phyloP scores from a whole-genome alignment of 179 eudicot genomes.

The Heliamphora pulchella region DNA sequence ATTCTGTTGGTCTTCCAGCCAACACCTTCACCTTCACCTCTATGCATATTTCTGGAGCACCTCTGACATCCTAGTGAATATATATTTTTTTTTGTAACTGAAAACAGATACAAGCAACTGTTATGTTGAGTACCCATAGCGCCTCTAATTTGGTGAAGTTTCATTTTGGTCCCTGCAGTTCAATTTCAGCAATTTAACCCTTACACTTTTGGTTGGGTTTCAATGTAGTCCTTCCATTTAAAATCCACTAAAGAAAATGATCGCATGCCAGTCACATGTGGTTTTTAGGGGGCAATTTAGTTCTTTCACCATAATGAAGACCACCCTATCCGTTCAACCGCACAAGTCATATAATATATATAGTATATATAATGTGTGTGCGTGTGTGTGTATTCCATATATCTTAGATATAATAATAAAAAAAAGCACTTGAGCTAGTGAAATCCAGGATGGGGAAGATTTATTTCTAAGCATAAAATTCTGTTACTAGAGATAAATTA shows the following conservation, averaged over 20 bases:
- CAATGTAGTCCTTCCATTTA: too few species aligned
- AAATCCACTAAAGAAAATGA: too few species aligned
- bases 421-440: not conserved
- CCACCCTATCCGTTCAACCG: too few species aligned
- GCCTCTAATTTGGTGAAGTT: too few species aligned
- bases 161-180: too few species aligned
- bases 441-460: not conserved
- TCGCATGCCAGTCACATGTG: too few species aligned
- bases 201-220: too few species aligned
- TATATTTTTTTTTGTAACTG: not conserved
- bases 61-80: not conserved
- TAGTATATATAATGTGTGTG: too few species aligned
- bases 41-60: not conserved
- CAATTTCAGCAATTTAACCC: too few species aligned
- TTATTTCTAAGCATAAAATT: not conserved
- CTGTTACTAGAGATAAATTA: not conserved
- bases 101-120: not conserved
- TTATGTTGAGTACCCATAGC: not conserved
- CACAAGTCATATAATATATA: too few species aligned
- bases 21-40: not conserved
- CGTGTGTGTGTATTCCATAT: not conserved
- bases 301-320: too few species aligned
- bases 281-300: too few species aligned
- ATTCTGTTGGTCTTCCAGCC: not conserved
- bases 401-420: not conserved